Base-by-base conservation (phyloP, 192 early-diverging fungal species). In the Coemansia sp. region DNA sequence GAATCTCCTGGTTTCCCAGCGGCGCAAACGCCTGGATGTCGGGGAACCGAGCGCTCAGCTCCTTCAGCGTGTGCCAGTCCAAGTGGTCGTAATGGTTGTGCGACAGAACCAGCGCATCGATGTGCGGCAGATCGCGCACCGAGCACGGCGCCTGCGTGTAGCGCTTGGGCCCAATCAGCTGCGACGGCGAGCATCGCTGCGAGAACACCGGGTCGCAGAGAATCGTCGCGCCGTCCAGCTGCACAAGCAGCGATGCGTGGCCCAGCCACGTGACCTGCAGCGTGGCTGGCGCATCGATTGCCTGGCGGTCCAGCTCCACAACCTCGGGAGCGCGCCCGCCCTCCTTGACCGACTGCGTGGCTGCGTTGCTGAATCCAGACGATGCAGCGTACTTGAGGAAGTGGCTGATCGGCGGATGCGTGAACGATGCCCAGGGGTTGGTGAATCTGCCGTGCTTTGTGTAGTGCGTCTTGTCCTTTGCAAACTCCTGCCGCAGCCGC, bases 71-170 rank as follows among this genome's bases (percentile, higher is more conserved):
- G 41, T 79, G 64, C 65, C 87, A 64, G 74, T 95, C 94, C 67
- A 94, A 66, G 59, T 94, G 93, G 70, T 94, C 94, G 72, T 94
- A 96, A 68, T 96, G 94, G 74, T 94, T 94, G 73, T 96, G 94
- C 39, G 86, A 88, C 38, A 95, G 87, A 7, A 94, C 75, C 8
- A 95, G 87, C 1, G 86, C 83, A 58, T 94, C 92, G 50, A 94
- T 82, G 5, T 80, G 76, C 0, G 90, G 89, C 25, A 93, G 69
- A 13, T 90, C 90, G 14, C 72, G 79, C 16, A 94, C 70, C 32
- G 79, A 72, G 67, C 88, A 90, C 1, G 92, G 90, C 0, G 89
- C 84, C 19, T 83, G 77, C 0, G 86, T 90, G 67, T 77, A 83
- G 17, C 93, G 87, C 65, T 88, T 88, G 14, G 89, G 91, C 0